Conservation (phyloP, 108 stramenopile genomes). For the Chaetoceros muelleri region DNA sequence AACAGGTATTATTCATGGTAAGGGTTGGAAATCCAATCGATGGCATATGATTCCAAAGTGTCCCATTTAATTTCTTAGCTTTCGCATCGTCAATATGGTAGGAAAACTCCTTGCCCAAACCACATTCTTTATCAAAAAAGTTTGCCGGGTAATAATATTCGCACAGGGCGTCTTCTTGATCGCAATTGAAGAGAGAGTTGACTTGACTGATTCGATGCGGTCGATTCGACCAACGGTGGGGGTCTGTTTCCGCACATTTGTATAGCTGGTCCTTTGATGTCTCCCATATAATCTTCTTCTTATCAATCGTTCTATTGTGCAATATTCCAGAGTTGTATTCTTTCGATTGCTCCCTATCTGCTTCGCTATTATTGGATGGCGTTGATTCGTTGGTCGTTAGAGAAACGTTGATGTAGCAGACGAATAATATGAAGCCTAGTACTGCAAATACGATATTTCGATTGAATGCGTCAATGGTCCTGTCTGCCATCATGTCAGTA, state of each 20-base stretch:
- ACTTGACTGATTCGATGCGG: background rate
- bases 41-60: background rate
- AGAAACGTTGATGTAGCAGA: no score
- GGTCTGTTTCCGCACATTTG: background rate
- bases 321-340: no score
- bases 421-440: no score
- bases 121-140: background rate
- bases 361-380: no score
- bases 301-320: no score
- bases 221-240: background rate
- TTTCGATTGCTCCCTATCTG: no score
- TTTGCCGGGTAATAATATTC: background rate
- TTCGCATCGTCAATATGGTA: background rate
- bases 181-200: background rate
- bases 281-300: no score
- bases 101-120: background rate
- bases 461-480: no score
- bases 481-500: no score
- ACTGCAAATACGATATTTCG: no score
- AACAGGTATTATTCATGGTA: background rate
- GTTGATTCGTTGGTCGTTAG: no score
- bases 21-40: background rate
- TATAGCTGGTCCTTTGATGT: background rate
- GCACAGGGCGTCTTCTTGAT: background rate
- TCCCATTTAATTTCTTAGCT: background rate